These are phyloP conservation scores for Paraphoma chrysanthemicola DNA, from an alignment of 2,329 filamentous ascomycete species.

Conservation along the genomic window DNA sequence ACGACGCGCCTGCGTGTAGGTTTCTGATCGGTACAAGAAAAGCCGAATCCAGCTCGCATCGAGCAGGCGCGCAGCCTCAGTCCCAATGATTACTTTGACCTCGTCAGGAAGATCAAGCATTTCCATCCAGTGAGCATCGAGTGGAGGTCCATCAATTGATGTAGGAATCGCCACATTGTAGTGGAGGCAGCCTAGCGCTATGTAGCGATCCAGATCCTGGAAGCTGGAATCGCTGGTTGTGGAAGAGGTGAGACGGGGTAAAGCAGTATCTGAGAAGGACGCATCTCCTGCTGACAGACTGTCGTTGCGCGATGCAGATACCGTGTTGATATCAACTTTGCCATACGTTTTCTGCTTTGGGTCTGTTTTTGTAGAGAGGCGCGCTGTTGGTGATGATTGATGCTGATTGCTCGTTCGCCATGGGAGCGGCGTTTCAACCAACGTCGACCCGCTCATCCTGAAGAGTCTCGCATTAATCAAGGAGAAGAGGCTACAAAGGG, in stretches of 20 bases:
- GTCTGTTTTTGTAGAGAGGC: not conserved
- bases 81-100: constrained; percentile 29
- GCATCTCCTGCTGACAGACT: not conserved
- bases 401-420: constrained; percentile 1
- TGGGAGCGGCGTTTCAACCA: constrained; percentile 1
- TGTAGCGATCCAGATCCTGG: constrained; percentile 36
- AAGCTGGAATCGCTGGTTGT: constrained; percentile 5
- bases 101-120: constrained; percentile 30
- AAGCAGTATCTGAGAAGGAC: not conserved
- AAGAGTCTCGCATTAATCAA: not conserved
- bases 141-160: not conserved
- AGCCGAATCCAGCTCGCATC: constrained; percentile 46
- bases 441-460: constrained; percentile 2
- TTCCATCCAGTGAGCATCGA: constrained; percentile 31
- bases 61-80: constrained; percentile 33
- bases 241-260: not conserved
- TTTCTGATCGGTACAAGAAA: constrained; percentile 18
- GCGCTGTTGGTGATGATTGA: not conserved
- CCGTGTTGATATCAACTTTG: not conserved
- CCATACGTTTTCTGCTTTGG: not conserved
- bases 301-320: not conserved
- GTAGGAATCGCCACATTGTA: constrained; percentile 12
- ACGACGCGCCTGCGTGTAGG: not conserved
- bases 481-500: not conserved
- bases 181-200: constrained; percentile 45